A percentile compares a stretch with the other conserved stretches of the same genome.
These are phyloP conservation scores for Paraglomus occultum DNA, from an alignment of 192 early-diverging fungal species.

Conservation along the genomic window DNA sequence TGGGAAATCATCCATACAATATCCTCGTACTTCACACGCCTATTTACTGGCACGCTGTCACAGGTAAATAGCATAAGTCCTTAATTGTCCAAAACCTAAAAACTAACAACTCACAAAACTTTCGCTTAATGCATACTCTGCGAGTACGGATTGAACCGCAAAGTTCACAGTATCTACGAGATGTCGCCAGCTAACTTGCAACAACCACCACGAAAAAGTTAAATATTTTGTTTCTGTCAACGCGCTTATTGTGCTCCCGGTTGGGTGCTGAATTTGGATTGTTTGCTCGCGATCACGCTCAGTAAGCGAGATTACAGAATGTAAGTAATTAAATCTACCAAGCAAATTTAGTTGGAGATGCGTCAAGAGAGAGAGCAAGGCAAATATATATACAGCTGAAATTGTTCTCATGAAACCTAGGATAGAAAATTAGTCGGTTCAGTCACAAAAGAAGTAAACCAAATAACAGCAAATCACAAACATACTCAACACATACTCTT, in stretches of 20 bases:
- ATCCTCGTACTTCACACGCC: slow-evolving; percentile 7
- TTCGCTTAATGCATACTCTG: neutral
- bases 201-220: slow-evolving; percentile 87
- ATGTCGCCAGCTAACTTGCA: slow-evolving; percentile 83
- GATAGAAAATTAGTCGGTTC: slow-evolving; percentile 10
- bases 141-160: slow-evolving; percentile 55
- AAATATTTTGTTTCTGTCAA: slow-evolving; percentile 79
- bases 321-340: slow-evolving; percentile 86
- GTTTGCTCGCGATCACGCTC: slow-evolving; percentile 48
- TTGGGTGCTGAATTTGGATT: slow-evolving; percentile 36
- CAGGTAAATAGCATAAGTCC: neutral
- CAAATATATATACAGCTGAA: slow-evolving; percentile 80
- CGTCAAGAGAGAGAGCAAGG: slow-evolving; percentile 82
- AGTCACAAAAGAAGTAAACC: neutral
- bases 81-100: slow-evolving; percentile 8
- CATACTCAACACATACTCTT: slow-evolving; percentile 52
- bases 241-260: slow-evolving; percentile 31
- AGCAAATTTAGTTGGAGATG: slow-evolving; percentile 88
- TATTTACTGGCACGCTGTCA: neutral
- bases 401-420: slow-evolving; percentile 83
- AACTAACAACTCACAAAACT: neutral
- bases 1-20: slow-evolving; percentile 18
- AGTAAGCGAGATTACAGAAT: slow-evolving; percentile 61
- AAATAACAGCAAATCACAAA: slow-evolving; percentile 2
- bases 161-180: slow-evolving; percentile 62